Conservation (phyloP, 148 eudicot genomes). For the Bassia scoparia region DNA sequence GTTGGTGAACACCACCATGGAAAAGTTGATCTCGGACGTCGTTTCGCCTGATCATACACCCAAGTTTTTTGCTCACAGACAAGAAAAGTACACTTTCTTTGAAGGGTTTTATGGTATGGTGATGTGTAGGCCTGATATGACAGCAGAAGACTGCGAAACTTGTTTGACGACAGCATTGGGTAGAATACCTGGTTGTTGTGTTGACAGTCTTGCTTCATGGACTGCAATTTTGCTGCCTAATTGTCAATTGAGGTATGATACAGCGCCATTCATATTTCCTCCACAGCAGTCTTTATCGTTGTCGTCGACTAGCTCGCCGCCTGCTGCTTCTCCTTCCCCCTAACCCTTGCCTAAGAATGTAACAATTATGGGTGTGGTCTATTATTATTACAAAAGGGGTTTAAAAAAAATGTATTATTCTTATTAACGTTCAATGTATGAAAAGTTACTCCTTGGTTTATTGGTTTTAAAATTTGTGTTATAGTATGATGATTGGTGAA, state of each 20-base stretch:
- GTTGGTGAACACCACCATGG: background rate
- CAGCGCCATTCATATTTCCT: constrained; percentile 11
- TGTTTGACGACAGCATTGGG: constrained; percentile 7
- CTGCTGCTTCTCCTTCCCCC: background rate
- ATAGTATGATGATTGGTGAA: too few species aligned
- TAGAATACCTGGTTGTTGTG: background rate
- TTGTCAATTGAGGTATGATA: constrained; percentile 5
- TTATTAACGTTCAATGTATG: too few species aligned
- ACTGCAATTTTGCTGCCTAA: constrained; percentile 4
- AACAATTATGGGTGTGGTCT: too few species aligned
- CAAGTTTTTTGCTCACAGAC: too few species aligned
- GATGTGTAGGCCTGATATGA: constrained; percentile 9
- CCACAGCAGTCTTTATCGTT: background rate
- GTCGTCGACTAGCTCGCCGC: background rate
- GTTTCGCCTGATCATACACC: too few species aligned
- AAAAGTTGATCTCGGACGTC: background rate
- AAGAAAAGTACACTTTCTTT: too few species aligned
- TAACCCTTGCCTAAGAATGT: background rate
- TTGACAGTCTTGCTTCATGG: background rate
- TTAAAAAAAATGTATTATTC: too few species aligned
- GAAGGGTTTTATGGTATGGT: constrained; percentile 8
- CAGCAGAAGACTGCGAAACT: background rate
- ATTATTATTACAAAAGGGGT: too few species aligned
- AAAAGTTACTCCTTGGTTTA: too few species aligned
- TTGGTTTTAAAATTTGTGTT: too few species aligned